These are phyloP conservation scores for Hyphodiscus sp. DNA, from an alignment of 2,329 filamentous ascomycete genomes.

Conservation along the genomic window DNA sequence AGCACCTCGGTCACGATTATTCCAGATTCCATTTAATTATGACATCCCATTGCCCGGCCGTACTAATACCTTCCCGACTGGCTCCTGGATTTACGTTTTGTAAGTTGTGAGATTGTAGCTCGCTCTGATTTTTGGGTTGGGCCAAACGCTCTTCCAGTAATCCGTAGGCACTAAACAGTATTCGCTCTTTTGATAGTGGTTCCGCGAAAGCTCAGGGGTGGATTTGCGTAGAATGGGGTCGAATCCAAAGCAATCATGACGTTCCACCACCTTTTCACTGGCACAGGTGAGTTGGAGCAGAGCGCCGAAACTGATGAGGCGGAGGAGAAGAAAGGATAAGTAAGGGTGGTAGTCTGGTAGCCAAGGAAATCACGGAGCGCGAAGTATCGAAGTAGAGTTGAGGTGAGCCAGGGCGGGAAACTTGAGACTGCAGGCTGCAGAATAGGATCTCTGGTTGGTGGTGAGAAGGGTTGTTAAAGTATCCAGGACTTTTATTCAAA, in stretches of 20 bases:
- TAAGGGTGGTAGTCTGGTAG: conserved; percentile 40
- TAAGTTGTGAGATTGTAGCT: conserved; percentile 51
- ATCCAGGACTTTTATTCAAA: no score
- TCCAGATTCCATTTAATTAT: conserved; percentile 52
- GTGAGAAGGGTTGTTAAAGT: conserved; percentile 40
- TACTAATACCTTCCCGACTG: neutral
- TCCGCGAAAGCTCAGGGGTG: conserved; percentile 49
- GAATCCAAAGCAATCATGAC: conserved; percentile 47
- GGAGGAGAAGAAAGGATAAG: conserved; percentile 52
- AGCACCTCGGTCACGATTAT: conserved; percentile 47
- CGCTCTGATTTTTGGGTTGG: conserved; percentile 64
- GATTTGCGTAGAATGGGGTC: conserved; percentile 41
- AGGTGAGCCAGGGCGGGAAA: conserved; percentile 43
- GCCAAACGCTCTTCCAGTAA: conserved; percentile 51
- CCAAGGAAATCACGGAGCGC: conserved; percentile 44
- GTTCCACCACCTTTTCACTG: conserved; percentile 51
- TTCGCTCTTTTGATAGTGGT: conserved; percentile 54
- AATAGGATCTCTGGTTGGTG: conserved; percentile 51
- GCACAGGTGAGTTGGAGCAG: conserved; percentile 41
- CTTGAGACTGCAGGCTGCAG: conserved; percentile 55
- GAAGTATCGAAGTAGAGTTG: conserved; percentile 54
- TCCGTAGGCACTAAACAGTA: conserved; percentile 72
- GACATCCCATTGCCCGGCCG: conserved; percentile 32
- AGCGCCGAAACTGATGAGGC: conserved; percentile 46
- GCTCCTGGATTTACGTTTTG: conserved; percentile 21